Base-by-base conservation (phyloP, 345 rosid genomes). In the Acer saccharum region DNA sequence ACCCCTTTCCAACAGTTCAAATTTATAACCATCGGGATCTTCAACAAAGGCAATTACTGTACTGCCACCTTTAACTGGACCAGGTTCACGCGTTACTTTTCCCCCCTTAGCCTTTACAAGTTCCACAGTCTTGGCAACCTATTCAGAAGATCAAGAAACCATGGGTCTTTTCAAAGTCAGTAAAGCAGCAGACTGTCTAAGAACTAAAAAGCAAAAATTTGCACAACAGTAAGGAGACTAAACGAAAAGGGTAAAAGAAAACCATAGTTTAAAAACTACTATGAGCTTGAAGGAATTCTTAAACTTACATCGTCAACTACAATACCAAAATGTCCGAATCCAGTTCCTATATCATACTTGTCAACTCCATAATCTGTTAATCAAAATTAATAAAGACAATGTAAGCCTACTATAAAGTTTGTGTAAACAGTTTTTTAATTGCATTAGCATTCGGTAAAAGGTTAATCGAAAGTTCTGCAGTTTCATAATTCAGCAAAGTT, bases 1-100 rank as follows among this genome's bases (percentile, higher is more conserved):
- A 65, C 92, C 97, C 81, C 99, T 96, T 84, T 96, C 98, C 85
- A 96, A 81, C 62, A 96, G 92, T 81, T 96, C 99, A 87, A 96
- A 96, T 83, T 91, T 94, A 82, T 94, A 96, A 82, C 98, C 99
- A 85, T 94, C 98, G 69, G 97, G 98, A 86, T 95, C 98, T 87
- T 94, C 97, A 71, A 94, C 81, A 84, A 94, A 96, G 41, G 99
- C 99, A 66, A 94, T 94, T 7, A 93, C 89, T 41, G 97, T 90
- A n/a, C 65, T 91, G 50, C 99, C 97, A 77, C 97, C 98, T 86
- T 95, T 91, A 66, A 95, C 97, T 74, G 97, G 93, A 80, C 95
- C 97, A 78, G 97, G 97, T 83, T 94, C 98, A 79, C 98, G 87
- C 18, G 90, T 90, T 50, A 95, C 95, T 83, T 88, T 94, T 9